phyloP scores from a whole-genome alignment of 179 eudicot genomes.

The Spinacia oleracea region DNA sequence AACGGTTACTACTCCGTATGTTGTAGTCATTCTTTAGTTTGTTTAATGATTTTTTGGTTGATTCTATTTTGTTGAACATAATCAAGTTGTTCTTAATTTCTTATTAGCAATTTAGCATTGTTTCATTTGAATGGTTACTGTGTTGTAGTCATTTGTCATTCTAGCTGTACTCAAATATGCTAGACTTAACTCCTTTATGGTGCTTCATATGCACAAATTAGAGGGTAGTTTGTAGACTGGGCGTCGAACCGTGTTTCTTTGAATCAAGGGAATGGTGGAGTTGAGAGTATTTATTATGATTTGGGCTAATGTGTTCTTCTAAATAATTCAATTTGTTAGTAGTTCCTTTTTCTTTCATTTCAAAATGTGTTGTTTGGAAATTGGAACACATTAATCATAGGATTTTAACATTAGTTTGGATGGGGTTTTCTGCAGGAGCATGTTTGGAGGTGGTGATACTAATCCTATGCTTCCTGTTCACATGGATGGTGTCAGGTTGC shows the following conservation, averaged over 20 bases:
- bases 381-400: not conserved
- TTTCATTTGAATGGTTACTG: not conserved
- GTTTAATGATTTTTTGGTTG: slow-evolving; percentile 6
- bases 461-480: slow-evolving; percentile 27
- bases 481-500: slow-evolving; percentile 26
- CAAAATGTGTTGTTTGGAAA: not conserved
- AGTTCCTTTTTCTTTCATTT: not conserved
- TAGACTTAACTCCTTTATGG: not conserved
- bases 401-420: slow-evolving; percentile 6
- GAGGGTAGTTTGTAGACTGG: not conserved
- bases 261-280: not conserved
- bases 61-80: not conserved
- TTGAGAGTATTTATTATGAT: not conserved
- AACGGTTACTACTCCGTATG: not conserved
- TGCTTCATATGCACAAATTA: not conserved
- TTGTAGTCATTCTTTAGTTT: not conserved
- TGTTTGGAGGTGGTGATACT: slow-evolving; percentile 31
- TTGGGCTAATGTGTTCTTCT: not conserved
- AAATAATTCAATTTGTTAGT: not conserved
- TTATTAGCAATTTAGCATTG: too few relatives aligned
- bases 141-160: not conserved
- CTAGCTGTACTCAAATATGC: not conserved
- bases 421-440: slow-evolving; percentile 29
- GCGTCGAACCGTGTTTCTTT: not conserved
- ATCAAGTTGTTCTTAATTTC: slow-evolving; percentile 4